Conservation (phyloP, 2,329 filamentous ascomycete genomes). For the Monilinia aucupariae region DNA sequence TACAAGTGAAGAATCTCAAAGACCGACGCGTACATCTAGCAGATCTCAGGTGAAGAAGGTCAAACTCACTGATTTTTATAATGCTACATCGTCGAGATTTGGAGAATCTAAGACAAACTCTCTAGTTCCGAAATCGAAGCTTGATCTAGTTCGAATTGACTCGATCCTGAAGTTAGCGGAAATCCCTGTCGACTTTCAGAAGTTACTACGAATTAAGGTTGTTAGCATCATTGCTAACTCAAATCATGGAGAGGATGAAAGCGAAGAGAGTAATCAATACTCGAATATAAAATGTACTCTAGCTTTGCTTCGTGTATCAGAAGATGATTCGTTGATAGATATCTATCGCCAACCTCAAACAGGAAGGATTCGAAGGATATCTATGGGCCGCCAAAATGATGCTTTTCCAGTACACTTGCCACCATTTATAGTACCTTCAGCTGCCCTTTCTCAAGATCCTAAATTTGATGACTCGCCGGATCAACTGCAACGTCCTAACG, state of each 20-base stretch:
- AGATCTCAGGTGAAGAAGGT: conserved; percentile 19
- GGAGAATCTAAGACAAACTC: neutral
- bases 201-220: conserved; percentile 26
- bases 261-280: conserved; percentile 8
- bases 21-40: conserved; percentile 1
- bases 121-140: neutral
- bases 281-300: conserved; percentile 25
- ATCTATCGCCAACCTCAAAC: conserved; percentile 12
- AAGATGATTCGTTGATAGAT: conserved; percentile 20
- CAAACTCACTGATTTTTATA: conserved; percentile 24
- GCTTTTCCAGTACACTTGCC: conserved; percentile 8
- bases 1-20: conserved; percentile 21
- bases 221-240: conserved; percentile 19
- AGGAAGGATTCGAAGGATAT: conserved; percentile 3
- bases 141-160: conserved; percentile 8
- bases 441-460: conserved; percentile 5
- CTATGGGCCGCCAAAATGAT: neutral
- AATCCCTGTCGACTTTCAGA: conserved; percentile 21
- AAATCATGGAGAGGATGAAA: neutral
- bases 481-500: neutral
- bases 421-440: conserved; percentile 8
- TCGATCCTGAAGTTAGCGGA: conserved; percentile 15
- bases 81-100: neutral
- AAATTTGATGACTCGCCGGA: neutral
- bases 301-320: conserved; percentile 22